Evolutionary conservation across 2,329 filamentous ascomycete genomes (phyloP), one percentile per base, ranked within the genome.

Genomic region (Cercospora citrullina): DNA sequence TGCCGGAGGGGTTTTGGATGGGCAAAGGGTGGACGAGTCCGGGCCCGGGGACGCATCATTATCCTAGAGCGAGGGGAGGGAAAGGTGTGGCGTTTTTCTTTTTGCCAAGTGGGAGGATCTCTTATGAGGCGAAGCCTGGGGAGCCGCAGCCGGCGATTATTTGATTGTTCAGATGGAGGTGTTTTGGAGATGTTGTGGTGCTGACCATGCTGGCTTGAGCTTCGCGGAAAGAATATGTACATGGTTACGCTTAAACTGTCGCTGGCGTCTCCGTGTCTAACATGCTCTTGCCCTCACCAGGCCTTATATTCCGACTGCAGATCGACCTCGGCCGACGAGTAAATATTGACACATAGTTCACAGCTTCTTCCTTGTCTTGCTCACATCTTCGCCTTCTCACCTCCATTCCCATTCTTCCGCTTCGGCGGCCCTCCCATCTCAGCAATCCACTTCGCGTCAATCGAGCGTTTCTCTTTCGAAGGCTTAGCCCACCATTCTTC

Each of bases 11-110:
- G 6, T 80, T 84, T 1, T 87, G 85, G 86, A 83, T 84, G 72
- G 84, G 84, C 0, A 82, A 82, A 0, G 86, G 86, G 0, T 88
- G 86, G 85, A 87, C 86, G 23, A 81, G 79, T 55, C 84, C 84
- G 0, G 85, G 83, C 0, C 81, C 85, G 0, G 86, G 85, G 0
- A 87, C 85, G 30, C 85, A 87, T 75, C 85, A 87, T 75, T 87
- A 86, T 74, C 85, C 86, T 2, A 78, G 86, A 61, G 84, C 84
- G 14, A 77, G 84, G 12, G 80, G 80, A 4, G 85, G 85, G 1
- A 81, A 81, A 0, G 72, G 86, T 9, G 81, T 87, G 16, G 84
- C 85, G 5, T 74, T 87, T 53, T 87, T 87, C 75, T 87, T 87
- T 65, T 72, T 87, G 66, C 85, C 85, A 0, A 84, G 85, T 0